A percentile compares a stretch with the other conserved stretches of the same genome.
Conservation (phyloP, 257 asterid genomes). For the Penstemon eatonii region DNA sequence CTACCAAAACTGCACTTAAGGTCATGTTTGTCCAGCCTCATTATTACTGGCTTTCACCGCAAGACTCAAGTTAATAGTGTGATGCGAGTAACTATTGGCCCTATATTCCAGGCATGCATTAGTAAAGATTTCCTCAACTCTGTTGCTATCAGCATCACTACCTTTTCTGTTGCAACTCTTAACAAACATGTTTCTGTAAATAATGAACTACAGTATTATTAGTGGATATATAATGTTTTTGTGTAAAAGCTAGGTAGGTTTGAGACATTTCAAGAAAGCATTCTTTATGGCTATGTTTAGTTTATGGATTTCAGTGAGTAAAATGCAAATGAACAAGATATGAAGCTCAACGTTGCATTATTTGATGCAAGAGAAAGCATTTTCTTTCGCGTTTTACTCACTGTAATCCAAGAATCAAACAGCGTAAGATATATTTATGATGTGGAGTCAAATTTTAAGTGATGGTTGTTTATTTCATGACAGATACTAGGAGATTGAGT, state of each 20-base stretch:
- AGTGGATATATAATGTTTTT: neutral
- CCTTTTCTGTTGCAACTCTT: neutral
- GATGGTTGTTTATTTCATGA: conserved; percentile 21
- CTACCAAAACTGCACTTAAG: neutral
- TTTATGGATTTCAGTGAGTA: no score
- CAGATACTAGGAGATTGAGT: conserved; percentile 40
- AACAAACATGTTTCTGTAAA: neutral
- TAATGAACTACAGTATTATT: neutral
- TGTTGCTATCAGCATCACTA: neutral
- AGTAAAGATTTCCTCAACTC: neutral
- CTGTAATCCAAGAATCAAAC: no score
- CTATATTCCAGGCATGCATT: neutral
- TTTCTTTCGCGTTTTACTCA: no score
- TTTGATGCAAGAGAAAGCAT: no score
- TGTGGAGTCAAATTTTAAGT: neutral
- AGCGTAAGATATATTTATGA: no score
- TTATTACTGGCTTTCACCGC: neutral
- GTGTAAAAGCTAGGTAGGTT: conserved; percentile 8
- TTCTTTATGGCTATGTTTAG: neutral
- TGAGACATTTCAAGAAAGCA: conserved; percentile 16
- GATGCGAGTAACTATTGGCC: neutral
- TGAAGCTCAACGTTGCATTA: no score
- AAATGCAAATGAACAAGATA: no score
- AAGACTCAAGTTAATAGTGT: neutral
- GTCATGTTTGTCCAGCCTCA: neutral